phyloP scores from a whole-genome alignment of 2,329 filamentous ascomycete species.

The Sodiomyces alkalinus region DNA sequence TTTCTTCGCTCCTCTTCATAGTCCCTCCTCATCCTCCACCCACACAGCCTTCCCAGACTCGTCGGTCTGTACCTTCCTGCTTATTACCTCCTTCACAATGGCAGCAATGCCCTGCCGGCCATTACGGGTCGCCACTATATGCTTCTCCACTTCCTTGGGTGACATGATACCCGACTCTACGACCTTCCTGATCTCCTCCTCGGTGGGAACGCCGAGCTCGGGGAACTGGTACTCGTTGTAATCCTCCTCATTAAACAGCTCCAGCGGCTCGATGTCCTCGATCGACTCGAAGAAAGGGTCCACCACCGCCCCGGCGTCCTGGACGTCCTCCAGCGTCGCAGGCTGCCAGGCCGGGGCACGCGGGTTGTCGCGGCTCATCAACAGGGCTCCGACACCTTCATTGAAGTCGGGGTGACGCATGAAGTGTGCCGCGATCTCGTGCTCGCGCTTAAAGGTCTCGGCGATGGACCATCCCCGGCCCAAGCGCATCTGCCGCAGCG shows the following conservation, averaged over 20 bases:
- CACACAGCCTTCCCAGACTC: constrained; percentile 27
- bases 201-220: constrained; percentile 57
- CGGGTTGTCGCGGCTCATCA: constrained; percentile 47
- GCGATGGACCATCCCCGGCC: constrained; percentile 65
- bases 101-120: constrained; percentile 54
- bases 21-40: too few relatives aligned
- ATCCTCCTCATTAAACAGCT: constrained; percentile 45
- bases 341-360: constrained; percentile 60
- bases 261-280: constrained; percentile 25
- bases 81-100: constrained; percentile 54
- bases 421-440: constrained; percentile 71
- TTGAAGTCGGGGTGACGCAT: constrained; percentile 87
- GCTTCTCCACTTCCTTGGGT: constrained; percentile 43
- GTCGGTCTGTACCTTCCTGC: constrained; percentile 40
- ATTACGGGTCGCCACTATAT: constrained; percentile 43
- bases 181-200: constrained; percentile 39
- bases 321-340: constrained; percentile 52
- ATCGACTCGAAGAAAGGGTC: constrained; percentile 52
- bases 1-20: too few relatives aligned
- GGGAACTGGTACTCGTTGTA: constrained; percentile 62
- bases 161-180: constrained; percentile 24
- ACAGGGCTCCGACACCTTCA: constrained; percentile 71
- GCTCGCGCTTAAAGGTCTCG: constrained; percentile 74
- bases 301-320: constrained; percentile 33
- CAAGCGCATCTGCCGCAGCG: constrained; percentile 67